A percentile compares a stretch with the other conserved stretches of the same genome.
These are phyloP conservation scores for Ascochyta viciae-villosae DNA, from an alignment of 2,329 filamentous ascomycete species.

Conservation along the genomic window DNA sequence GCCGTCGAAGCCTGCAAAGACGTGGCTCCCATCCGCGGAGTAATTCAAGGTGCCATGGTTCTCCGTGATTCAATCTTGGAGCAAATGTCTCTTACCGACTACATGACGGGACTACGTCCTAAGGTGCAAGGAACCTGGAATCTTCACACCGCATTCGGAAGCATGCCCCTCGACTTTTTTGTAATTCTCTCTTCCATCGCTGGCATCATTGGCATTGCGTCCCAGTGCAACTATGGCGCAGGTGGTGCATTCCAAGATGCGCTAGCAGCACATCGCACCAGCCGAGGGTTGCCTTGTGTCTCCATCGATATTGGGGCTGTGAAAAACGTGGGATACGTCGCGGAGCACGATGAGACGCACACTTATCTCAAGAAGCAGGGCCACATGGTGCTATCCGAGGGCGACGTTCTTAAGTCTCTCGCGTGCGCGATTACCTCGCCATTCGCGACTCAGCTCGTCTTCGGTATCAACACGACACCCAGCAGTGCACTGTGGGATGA, in stretches of 20 bases:
- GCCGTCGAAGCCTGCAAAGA: neutral
- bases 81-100: conserved; percentile 22
- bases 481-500: conserved; percentile 8
- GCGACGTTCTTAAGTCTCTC: conserved; percentile 3
- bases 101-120: conserved; percentile 14
- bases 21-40: conserved; percentile 35
- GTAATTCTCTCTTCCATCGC: conserved; percentile 29
- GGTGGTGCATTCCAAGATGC: conserved; percentile 33
- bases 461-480: conserved; percentile 7
- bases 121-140: conserved; percentile 48
- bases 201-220: conserved; percentile 26
- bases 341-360: conserved; percentile 13
- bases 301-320: conserved; percentile 35
- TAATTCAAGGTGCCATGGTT: conserved; percentile 39
- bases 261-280: conserved; percentile 25
- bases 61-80: conserved; percentile 22
- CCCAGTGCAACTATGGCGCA: conserved; percentile 32
- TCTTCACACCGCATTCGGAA: conserved; percentile 20
- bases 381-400: conserved; percentile 3
- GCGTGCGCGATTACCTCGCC: conserved; percentile 7
- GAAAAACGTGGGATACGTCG: conserved; percentile 36
- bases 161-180: conserved; percentile 32
- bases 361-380: neutral
- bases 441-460: conserved; percentile 4
- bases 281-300: conserved; percentile 44